Conservation (phyloP, 345 rosid species). For the Tarenaya hassleriana region DNA sequence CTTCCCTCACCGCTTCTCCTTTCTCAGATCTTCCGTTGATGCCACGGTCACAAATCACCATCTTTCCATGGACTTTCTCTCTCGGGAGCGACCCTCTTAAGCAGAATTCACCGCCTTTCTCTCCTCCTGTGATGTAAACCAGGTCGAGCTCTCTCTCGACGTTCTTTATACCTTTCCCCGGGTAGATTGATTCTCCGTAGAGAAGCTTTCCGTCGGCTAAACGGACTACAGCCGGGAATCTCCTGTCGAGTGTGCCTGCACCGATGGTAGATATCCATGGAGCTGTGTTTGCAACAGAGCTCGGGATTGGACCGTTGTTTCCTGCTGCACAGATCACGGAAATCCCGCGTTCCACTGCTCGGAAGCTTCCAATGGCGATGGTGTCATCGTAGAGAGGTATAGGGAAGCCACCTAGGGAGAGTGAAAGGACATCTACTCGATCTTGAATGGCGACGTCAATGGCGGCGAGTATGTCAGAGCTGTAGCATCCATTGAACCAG, state of each 20-base stretch:
- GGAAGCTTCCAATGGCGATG: slow-evolving; percentile 84
- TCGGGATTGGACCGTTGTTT: slow-evolving; percentile 71
- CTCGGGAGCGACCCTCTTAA: slow-evolving; percentile 69
- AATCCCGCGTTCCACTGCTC: slow-evolving; percentile 77
- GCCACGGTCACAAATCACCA: slow-evolving; percentile 87
- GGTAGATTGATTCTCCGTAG: slow-evolving; percentile 78
- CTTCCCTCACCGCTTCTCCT: slow-evolving; percentile 73
- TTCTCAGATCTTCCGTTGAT: slow-evolving; percentile 84
- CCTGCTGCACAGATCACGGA: slow-evolving; percentile 89
- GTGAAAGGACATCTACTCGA: slow-evolving; percentile 78
- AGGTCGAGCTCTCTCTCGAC: slow-evolving; percentile 50
- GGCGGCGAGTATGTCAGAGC: slow-evolving; percentile 86
- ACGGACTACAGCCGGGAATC: slow-evolving; percentile 65
- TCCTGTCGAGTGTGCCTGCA: slow-evolving; percentile 83
- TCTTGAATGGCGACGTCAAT: slow-evolving; percentile 76
- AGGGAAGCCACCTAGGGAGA: slow-evolving; percentile 84
- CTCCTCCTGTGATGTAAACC: slow-evolving; percentile 52
- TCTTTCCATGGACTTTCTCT: slow-evolving; percentile 54
- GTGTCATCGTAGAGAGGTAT: slow-evolving; percentile 71
- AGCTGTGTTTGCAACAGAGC: slow-evolving; percentile 81
- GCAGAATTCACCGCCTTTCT: slow-evolving; percentile 67
- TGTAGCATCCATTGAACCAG: slow-evolving; percentile 81
- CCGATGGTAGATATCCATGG: slow-evolving; percentile 91
- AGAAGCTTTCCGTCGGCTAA: slow-evolving; percentile 48
- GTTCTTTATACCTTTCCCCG: slow-evolving; percentile 39